Percentiles rank a stretch among this genome's conserved stretches.
These are phyloP conservation scores for Macaranga tanarius DNA, from an alignment of 441 rosid genomes.

Conservation along the genomic window DNA sequence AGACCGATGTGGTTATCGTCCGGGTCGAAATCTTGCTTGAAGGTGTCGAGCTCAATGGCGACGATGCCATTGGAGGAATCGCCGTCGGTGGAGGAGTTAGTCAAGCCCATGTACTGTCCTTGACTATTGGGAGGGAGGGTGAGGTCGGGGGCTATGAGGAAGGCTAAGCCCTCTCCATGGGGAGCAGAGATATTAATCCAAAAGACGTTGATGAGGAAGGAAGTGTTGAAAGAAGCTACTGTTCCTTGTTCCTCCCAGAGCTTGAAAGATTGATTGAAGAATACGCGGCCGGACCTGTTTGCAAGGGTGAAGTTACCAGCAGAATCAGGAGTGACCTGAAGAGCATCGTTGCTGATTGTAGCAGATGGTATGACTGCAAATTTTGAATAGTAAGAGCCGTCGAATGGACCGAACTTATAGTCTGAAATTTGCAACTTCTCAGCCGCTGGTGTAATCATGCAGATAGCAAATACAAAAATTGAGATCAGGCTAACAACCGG, in stretches of 20 bases:
- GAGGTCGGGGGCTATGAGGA: constrained; percentile 41
- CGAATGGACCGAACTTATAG: constrained; percentile 35
- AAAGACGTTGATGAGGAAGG: constrained; percentile 43
- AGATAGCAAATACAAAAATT: background rate
- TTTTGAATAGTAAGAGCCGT: constrained; percentile 28
- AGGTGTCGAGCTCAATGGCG: constrained; percentile 56
- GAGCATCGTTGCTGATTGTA: constrained; percentile 46
- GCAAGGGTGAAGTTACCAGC: constrained; percentile 30
- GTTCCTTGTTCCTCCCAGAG: constrained; percentile 35
- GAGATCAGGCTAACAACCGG: background rate
- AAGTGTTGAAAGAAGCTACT: constrained; percentile 49
- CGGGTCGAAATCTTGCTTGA: constrained; percentile 48
- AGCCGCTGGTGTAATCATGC: background rate
- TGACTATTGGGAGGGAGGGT: constrained; percentile 34
- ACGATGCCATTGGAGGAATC: constrained; percentile 36
- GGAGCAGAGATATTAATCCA: constrained; percentile 23
- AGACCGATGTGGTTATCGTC: constrained; percentile 58
- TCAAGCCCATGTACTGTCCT: constrained; percentile 48
- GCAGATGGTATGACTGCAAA: constrained; percentile 30
- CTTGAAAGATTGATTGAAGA: constrained; percentile 31
- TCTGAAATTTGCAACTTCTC: constrained; percentile 3
- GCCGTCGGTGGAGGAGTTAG: constrained; percentile 51
- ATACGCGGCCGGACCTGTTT: constrained; percentile 39
- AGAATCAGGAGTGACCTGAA: constrained; percentile 56
- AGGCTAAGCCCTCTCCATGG: constrained; percentile 53